A percentile compares a stretch with the other conserved stretches of the same genome.
These are phyloP conservation scores for Aaosphaeria pasadenensis DNA, from an alignment of 2,329 filamentous ascomycete species.

Conservation along the genomic window DNA sequence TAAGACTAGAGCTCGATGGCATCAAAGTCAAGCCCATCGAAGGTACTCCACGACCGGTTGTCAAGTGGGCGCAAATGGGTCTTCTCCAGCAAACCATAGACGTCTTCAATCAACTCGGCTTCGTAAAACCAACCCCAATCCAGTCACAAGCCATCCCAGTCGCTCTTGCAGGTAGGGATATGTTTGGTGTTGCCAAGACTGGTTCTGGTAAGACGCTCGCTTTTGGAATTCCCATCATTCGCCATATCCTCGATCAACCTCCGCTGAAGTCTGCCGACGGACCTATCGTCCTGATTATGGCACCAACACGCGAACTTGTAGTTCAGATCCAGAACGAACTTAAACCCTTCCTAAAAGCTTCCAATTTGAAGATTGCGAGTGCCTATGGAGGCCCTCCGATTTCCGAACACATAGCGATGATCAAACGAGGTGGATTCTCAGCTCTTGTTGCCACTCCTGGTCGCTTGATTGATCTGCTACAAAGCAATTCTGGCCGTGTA, in stretches of 20 bases:
- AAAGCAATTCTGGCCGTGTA: conserved; percentile 89
- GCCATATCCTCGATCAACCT: conserved; percentile 92
- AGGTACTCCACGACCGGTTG: conserved; percentile 87
- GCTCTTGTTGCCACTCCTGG: conserved; percentile 87
- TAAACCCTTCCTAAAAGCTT: conserved; percentile 86
- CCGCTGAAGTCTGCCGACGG: conserved; percentile 81
- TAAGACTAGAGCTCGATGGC: conserved; percentile 86
- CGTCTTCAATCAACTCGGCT: conserved; percentile 76
- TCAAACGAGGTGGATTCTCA: conserved; percentile 93
- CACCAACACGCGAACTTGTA: conserved; percentile 89
- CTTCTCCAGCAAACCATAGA: conserved; percentile 83
- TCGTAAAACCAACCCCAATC: conserved; percentile 86
- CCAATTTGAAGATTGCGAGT: conserved; percentile 82
- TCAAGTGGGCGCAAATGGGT: conserved; percentile 95
- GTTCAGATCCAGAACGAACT: conserved; percentile 93
- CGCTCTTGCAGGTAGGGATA: conserved; percentile 93
- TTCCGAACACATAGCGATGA: conserved; percentile 93
- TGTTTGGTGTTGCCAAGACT: conserved; percentile 95
- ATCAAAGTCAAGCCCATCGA: conserved; percentile 73
- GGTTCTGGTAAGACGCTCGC: conserved; percentile 97
- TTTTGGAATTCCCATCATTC: conserved; percentile 94
- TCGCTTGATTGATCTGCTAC: conserved; percentile 90
- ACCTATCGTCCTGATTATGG: conserved; percentile 84
- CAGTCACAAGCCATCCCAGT: conserved; percentile 93
- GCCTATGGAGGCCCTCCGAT: conserved; percentile 95